Evolutionary conservation across 2,329 filamentous ascomycete genomes (phyloP), one percentile per base, ranked within the genome.

Genomic region (Verticillium klebahnii): DNA sequence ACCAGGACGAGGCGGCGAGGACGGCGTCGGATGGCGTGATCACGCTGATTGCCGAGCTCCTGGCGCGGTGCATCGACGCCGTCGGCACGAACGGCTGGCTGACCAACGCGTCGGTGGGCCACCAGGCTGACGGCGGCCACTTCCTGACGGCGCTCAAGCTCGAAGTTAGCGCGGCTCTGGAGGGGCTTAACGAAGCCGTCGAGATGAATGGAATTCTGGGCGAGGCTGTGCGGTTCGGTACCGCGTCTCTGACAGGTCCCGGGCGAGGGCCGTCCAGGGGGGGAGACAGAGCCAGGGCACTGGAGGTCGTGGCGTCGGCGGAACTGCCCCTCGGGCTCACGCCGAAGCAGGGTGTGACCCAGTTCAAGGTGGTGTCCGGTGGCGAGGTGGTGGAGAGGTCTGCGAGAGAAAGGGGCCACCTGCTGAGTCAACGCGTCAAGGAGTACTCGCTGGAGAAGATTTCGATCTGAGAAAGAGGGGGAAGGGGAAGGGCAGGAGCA

Each of bases 391-490:
- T 88, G 65, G 79, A 84, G 72, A 85, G 91, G 67, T 92, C 82
- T 68, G 81, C 79, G 68, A 82, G 92, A 74, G 90, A 96, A 77
- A 87, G 89, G 62, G 91, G 90, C 19, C 86, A 90, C 74, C 77
- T 96, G 73, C 86, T 90, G 71, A 92, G 90, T 71, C 90, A 91
- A 77, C 89, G 88, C 72, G 89, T 93, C 64, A 90, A 90, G 61
- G 86, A 89, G 67, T 97, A 97, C 77, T 92, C 90, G 56, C 83
- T 94, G 67, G 92, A 97, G 78, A 86, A 87, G 75, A 87, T 96
- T 68, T 75, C 83, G 59, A 79, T 92, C 69, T 92, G 82, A 78
- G 64, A 58, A 17, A 29, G 37, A 45, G 39, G 39, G n/a, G n/a
- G 3, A 45, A 45, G 39, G 39, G n/a, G n/a, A 1, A 45, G 39